A percentile compares a stretch with the other conserved stretches of the same genome.
Conservation (phyloP, 2,329 filamentous ascomycete species). For the Xylariaceae sp. region DNA sequence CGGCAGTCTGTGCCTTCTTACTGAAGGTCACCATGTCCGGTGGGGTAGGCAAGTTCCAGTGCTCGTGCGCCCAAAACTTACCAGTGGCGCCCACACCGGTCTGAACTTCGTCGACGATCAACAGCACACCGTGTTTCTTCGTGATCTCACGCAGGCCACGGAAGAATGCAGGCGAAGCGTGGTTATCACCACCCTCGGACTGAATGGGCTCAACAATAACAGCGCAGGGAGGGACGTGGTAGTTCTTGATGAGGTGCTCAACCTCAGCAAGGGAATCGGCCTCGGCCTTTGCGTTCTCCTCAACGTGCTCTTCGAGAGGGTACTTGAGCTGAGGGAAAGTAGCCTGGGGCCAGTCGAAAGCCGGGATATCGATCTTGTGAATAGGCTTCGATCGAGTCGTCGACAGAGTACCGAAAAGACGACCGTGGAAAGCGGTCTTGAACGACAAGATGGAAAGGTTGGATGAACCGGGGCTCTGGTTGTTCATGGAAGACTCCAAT, state of each 20-base stretch:
- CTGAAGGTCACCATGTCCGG: slow-evolving; percentile 94
- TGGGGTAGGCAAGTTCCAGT: slow-evolving; percentile 75
- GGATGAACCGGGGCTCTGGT: slow-evolving; percentile 70
- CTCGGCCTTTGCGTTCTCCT: slow-evolving; percentile 79
- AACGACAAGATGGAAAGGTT: slow-evolving; percentile 82
- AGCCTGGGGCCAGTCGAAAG: slow-evolving; percentile 91
- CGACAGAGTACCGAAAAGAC: slow-evolving; percentile 79
- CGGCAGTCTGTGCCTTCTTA: slow-evolving; percentile 91
- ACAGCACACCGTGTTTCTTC: slow-evolving; percentile 67
- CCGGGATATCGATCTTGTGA: slow-evolving; percentile 91
- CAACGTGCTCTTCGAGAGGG: slow-evolving; percentile 71
- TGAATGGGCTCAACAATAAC: slow-evolving; percentile 87
- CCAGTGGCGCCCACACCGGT: slow-evolving; percentile 89
- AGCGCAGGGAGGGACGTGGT: slow-evolving; percentile 73
- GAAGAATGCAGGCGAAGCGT: slow-evolving; percentile 85
- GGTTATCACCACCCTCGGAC: slow-evolving; percentile 92
- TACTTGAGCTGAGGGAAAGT: slow-evolving; percentile 83
- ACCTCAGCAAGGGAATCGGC: slow-evolving; percentile 75
- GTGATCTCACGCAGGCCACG: slow-evolving; percentile 74
- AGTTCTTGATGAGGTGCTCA: slow-evolving; percentile 73
- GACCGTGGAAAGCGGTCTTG: slow-evolving; percentile 83
- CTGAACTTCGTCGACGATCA: slow-evolving; percentile 94
- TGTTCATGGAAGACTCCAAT: slow-evolving; percentile 69
- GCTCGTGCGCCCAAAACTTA: slow-evolving; percentile 95
- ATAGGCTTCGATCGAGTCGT: slow-evolving; percentile 90